A percentile compares a stretch with the other conserved stretches of the same genome.
Evolutionary conservation across 352 stramenopile species (phyloP).

Genomic region (Phytophthora foliorum): DNA sequence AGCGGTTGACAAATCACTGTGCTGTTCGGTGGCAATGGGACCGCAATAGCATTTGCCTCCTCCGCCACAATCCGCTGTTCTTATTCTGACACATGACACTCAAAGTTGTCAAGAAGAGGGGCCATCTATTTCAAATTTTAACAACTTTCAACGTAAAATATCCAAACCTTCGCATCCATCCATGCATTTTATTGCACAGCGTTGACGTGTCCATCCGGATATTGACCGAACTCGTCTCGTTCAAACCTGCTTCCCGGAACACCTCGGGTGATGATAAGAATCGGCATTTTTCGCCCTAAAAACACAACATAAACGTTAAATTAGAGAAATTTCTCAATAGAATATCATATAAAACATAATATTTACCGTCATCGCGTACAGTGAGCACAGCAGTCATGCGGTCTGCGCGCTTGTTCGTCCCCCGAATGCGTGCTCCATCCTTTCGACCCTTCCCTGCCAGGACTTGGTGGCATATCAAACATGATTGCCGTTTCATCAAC

Average conservation of each 20-base stretch:
- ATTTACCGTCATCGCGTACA: constrained; percentile 11
- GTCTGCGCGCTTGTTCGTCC: constrained; percentile 2
- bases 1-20: too few relatives aligned
- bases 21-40: constrained; percentile 5
- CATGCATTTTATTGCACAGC: constrained; percentile 3
- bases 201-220: constrained; percentile 4
- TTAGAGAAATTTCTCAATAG: constrained; percentile 1
- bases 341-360: neutral
- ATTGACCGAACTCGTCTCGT: neutral
- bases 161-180: constrained; percentile 4
- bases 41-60: neutral
- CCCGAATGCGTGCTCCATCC: constrained; percentile 3
- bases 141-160: constrained; percentile 9
- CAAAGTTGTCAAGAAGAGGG: constrained; percentile 1
- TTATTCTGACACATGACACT: neutral
- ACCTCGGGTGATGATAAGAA: constrained; percentile 11
- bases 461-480: constrained; percentile 13
- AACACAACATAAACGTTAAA: neutral
- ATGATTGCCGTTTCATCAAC: constrained; percentile 16
- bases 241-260: neutral
- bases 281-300: constrained; percentile 14
- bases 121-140: constrained; percentile 18
- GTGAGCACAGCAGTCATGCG: constrained; percentile 5
- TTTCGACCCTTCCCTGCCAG: constrained; percentile 4
- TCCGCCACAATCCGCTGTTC: neutral